These are phyloP conservation scores for Cyberlindnera euphorbiae DNA, from an alignment of 805 yeast genomes.

Conservation along the genomic window DNA sequence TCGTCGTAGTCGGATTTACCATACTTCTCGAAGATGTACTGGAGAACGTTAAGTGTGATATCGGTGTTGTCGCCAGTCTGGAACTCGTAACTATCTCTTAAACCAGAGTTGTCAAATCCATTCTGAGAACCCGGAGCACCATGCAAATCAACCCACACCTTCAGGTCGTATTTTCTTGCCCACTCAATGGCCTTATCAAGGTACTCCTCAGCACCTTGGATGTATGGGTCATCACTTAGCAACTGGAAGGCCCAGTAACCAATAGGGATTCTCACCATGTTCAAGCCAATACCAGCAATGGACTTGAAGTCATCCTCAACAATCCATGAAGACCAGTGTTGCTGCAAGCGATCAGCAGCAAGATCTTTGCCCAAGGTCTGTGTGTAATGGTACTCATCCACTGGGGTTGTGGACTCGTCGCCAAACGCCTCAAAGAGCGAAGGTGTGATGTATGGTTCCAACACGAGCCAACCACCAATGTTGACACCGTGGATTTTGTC, in stretches of 20 bases:
- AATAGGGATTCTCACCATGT: constrained; percentile 84
- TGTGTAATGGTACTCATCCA: constrained; percentile 77
- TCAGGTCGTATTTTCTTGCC: constrained; percentile 57
- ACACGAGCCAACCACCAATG: constrained; percentile 86
- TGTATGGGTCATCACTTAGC: constrained; percentile 73
- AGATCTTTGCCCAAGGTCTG: constrained; percentile 54
- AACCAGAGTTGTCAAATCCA: constrained; percentile 93
- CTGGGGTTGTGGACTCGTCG: constrained; percentile 45
- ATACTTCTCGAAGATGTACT: constrained; percentile 55
- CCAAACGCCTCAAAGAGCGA: constrained; percentile 56
- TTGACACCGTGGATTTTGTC: constrained; percentile 55
- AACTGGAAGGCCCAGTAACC: constrained; percentile 89
- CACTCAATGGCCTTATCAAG: constrained; percentile 75
- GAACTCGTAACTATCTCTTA: constrained; percentile 59
- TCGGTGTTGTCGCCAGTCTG: constrained; percentile 48
- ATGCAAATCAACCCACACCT: constrained; percentile 89
- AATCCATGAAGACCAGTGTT: constrained; percentile 79
- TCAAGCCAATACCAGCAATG: constrained; percentile 63
- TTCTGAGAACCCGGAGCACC: constrained; percentile 98
- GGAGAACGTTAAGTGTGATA: constrained; percentile 52
- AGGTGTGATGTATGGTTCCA: constrained; percentile 86
- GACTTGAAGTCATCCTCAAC: constrained; percentile 64
- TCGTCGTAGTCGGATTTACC: constrained; percentile 58
- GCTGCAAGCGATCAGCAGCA: constrained; percentile 45
- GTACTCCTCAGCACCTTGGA: constrained; percentile 71